Percentiles rank a stretch among this genome's conserved stretches.
Evolutionary conservation across 257 asterid species (phyloP).

Genomic region (Gynochthodes officinalis): DNA sequence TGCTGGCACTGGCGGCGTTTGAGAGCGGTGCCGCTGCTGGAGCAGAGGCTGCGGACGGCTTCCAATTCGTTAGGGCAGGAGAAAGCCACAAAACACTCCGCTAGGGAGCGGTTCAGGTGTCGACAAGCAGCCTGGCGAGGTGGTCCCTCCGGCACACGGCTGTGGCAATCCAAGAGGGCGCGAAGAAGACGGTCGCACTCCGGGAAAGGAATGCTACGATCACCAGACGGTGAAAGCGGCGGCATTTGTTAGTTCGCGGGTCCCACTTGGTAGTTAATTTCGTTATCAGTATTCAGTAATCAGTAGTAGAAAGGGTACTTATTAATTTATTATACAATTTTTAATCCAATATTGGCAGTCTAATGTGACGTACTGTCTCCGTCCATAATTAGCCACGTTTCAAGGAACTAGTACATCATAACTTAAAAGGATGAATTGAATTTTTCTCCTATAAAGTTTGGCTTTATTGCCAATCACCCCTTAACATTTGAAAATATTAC

Average conservation of each 20-base stretch:
- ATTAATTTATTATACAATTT: no score
- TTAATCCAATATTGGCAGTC: no score
- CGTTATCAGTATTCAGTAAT: not conserved
- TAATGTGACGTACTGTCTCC: no score
- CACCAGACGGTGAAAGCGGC: not conserved
- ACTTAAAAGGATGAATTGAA: no score
- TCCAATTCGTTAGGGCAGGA: conserved; percentile 70
- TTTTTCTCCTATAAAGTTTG: no score
- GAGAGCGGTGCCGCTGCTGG: conserved; percentile 84
- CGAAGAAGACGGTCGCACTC: conserved; percentile 61
- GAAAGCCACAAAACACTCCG: conserved; percentile 66
- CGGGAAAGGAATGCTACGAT: conserved; percentile 12
- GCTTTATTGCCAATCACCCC: no score
- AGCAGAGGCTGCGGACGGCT: conserved; percentile 73
- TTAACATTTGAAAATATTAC: no score
- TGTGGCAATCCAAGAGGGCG: conserved; percentile 68
- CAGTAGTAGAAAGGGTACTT: no score
- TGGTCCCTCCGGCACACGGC: conserved; percentile 57
- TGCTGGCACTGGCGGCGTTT: conserved; percentile 81
- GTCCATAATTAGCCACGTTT: no score
- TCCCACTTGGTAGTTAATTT: not conserved
- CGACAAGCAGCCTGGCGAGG: conserved; percentile 75
- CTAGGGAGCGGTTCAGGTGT: conserved; percentile 72
- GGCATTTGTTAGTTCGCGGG: conserved; percentile 6
- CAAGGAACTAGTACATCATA: no score